These are phyloP conservation scores for Penicillium arizonense DNA, from an alignment of 495 filamentous ascomycete genomes.

Conservation along the genomic window DNA sequence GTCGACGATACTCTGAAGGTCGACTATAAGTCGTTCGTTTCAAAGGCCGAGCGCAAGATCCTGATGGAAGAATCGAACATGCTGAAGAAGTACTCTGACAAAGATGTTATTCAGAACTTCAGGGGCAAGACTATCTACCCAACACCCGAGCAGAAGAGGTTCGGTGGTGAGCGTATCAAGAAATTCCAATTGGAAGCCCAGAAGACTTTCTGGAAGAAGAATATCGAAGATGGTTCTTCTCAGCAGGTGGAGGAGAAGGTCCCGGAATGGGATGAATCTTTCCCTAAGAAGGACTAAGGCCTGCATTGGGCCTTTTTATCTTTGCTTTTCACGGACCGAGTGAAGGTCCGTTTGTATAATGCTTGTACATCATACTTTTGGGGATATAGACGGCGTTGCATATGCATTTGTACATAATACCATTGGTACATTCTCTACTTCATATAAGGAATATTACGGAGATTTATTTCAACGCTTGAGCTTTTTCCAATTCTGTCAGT, in stretches of 20 bases:
- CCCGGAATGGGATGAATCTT: background rate
- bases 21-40: constrained; percentile 19
- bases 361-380: constrained; percentile 14
- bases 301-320: background rate
- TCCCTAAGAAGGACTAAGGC: background rate
- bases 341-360: constrained; percentile 17
- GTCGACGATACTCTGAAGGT: constrained; percentile 31
- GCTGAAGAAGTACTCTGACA: constrained; percentile 34
- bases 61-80: constrained; percentile 22
- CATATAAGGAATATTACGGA: background rate
- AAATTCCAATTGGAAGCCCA: background rate
- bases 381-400: constrained; percentile 7
- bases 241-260: background rate
- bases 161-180: constrained; percentile 12
- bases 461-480: background rate
- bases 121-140: constrained; percentile 14
- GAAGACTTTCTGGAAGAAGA: background rate
- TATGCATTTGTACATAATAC: constrained; percentile 13
- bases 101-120: constrained; percentile 15
- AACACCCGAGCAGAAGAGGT: constrained; percentile 21
- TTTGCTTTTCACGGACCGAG: background rate
- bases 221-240: background rate
- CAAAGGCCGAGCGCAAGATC: constrained; percentile 25
- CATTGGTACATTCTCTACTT: constrained; percentile 13
- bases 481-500: too few relatives aligned